Base-by-base conservation (phyloP, 768 basidiomycete genomes). In the Suillus tomentosus region DNA sequence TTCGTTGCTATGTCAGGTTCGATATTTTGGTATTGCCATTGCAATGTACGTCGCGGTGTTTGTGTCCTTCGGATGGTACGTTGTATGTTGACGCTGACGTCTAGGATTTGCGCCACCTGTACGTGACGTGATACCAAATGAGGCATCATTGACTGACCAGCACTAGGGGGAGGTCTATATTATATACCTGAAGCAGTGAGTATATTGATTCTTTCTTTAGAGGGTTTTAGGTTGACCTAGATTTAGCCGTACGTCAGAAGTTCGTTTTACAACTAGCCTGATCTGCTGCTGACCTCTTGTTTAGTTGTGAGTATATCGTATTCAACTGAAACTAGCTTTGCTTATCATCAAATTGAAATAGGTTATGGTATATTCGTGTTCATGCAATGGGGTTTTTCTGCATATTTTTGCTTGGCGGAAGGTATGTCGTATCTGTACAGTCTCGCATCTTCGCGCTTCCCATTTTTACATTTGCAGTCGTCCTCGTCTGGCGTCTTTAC, bases 401-500 rank as follows among this genome's bases (percentile, higher is more conserved):
- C 1, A 24, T 50, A 50, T 50, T 50, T 14, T 24, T 57, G 37
- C 37, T 27, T 57, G 22, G 8, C 22, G 22, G 19, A 57, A 39
- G 37, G 55, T 24, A 39, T 39, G 22, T 56, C 22, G 2, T 14
- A 14, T 48, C 5, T 5, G 3, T 6, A 5, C 37, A 39, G 15
- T 24, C 37, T 39, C 22, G 14, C 31, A 22, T 24, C 37, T 14
- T 36, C 10, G 19, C 3, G 9, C 56, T 5, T 17, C 11, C 56
- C 2, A 3, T 40, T 57, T 15, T 40, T n/a, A 15, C 39, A 17
- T 40, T 24, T 5, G 5, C 56, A 57, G 56, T 24, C 24, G 6
- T 57, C 39, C 56, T 57, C 24, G 27, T 57, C 14, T 57, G 56
- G 56, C 56, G 56, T 15, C 56, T 57, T 24, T 57, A 57, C 22